Percentiles rank a stretch among this genome's conserved stretches.
Conservation (phyloP, 116 monocot species). For the Dioscorea cayenensis region DNA sequence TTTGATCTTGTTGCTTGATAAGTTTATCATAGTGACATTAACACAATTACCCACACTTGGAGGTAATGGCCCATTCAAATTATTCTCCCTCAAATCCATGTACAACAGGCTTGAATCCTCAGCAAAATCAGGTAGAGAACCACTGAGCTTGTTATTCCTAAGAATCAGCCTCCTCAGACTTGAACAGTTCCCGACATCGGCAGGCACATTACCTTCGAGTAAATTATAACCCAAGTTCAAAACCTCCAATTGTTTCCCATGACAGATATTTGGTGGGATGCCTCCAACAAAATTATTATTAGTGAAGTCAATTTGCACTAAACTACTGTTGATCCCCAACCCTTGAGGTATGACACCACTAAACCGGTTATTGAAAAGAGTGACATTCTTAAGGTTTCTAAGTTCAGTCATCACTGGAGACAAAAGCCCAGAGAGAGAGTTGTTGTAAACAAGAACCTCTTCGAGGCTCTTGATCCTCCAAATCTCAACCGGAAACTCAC, state of each 20-base stretch:
- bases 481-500: conserved; percentile 65
- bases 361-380: conserved; percentile 60
- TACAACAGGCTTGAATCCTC: conserved; percentile 30
- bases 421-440: conserved; percentile 54
- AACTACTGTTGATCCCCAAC: conserved; percentile 51
- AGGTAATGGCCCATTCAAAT: conserved; percentile 45
- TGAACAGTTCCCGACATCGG: conserved; percentile 50
- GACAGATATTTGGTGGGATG: conserved; percentile 66
- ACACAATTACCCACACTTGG: conserved; percentile 52
- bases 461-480: conserved; percentile 60
- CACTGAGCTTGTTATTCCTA: conserved; percentile 46
- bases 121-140: conserved; percentile 47
- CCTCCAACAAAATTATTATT: conserved; percentile 61
- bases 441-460: conserved; percentile 50
- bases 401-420: conserved; percentile 54
- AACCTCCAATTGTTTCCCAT: conserved; percentile 24
- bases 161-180: conserved; percentile 64
- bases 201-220: conserved; percentile 55
- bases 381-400: conserved; percentile 50
- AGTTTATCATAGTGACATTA: conserved; percentile 54
- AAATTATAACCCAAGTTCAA: conserved; percentile 59
- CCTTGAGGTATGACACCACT: conserved; percentile 61
- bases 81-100: conserved; percentile 57
- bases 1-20: conserved; percentile 51
- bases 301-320: conserved; percentile 51